phyloP scores from a whole-genome alignment of 495 filamentous ascomycete species.

The Podospora bellae-mahoneyi region DNA sequence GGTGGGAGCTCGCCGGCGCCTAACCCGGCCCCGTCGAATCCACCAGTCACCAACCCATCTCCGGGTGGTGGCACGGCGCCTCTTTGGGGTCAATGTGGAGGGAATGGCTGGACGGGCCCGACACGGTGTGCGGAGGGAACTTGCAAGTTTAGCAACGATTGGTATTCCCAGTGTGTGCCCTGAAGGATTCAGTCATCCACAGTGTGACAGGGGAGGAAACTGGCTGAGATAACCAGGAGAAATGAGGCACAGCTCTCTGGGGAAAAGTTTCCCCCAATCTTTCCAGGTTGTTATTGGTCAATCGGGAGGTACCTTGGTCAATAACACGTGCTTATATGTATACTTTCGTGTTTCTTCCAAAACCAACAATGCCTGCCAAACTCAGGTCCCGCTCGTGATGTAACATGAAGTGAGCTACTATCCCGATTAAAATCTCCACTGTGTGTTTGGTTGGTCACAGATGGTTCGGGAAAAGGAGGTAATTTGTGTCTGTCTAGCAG shows the following conservation, averaged over 20 bases:
- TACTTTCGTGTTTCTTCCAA: too few species aligned
- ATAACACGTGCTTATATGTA: too few species aligned
- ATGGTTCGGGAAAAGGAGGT: too few species aligned
- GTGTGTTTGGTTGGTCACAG: too few species aligned
- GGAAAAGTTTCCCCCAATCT: not conserved
- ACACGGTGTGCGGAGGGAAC: conserved; percentile 13
- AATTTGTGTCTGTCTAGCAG: too few species aligned
- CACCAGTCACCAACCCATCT: not conserved
- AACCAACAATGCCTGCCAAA: too few species aligned
- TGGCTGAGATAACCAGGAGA: not conserved
- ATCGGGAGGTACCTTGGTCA: too few species aligned
- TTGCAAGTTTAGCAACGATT: conserved; percentile 18
- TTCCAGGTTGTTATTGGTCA: not conserved
- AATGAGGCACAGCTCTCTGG: not conserved
- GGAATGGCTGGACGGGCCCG: conserved; percentile 13
- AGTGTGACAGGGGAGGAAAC: too few species aligned
- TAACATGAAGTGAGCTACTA: too few species aligned
- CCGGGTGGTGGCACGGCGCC: conserved; percentile 8
- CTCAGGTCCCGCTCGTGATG: too few species aligned
- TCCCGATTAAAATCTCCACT: too few species aligned
- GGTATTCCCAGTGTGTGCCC: conserved; percentile 17
- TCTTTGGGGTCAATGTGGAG: conserved; percentile 21
- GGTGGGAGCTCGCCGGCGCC: not conserved
- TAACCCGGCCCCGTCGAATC: conserved; percentile 5
- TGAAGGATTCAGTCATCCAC: too few species aligned